Evolutionary conservation across 495 filamentous ascomycete genomes (phyloP).

Genomic region (Aspergillus bridgeri): DNA sequence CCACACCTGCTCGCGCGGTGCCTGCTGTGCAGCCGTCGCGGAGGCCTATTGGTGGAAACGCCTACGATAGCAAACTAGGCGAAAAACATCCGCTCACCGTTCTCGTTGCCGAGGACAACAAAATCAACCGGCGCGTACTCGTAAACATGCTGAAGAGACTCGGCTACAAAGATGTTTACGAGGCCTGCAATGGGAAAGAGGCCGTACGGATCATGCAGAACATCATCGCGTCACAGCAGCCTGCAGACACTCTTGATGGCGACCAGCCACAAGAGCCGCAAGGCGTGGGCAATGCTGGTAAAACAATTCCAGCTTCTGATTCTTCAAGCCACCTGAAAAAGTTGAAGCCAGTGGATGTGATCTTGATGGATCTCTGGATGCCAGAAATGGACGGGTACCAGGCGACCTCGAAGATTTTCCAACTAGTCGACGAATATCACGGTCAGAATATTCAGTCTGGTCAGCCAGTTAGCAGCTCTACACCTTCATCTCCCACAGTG

Average conservation of each 20-base stretch:
- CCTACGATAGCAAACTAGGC: conserved; percentile 47
- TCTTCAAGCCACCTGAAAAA: conserved; percentile 17
- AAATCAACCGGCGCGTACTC: conserved; percentile 71
- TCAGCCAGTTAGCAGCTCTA: not conserved
- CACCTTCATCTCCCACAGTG: conserved; percentile 41
- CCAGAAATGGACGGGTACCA: conserved; percentile 80
- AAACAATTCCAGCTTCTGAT: conserved; percentile 15
- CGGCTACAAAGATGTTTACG: conserved; percentile 61
- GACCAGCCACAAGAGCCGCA: not conserved
- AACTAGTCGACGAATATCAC: conserved; percentile 42
- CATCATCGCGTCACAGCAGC: conserved; percentile 27
- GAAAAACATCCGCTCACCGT: conserved; percentile 62
- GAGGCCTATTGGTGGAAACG: conserved; percentile 24
- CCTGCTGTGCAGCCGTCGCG: conserved; percentile 16
- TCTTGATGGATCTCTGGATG: conserved; percentile 89
- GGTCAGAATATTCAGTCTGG: conserved; percentile 11
- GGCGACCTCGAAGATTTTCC: conserved; percentile 63
- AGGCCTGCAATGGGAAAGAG: conserved; percentile 70
- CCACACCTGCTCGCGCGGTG: conserved; percentile 27
- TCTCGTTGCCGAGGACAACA: conserved; percentile 77
- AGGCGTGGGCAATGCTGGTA: conserved; percentile 1
- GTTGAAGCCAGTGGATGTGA: conserved; percentile 55
- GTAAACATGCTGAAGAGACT: conserved; percentile 68
- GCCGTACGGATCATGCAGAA: conserved; percentile 63
- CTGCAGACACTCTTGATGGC: not conserved